Conservation (phyloP, 2,329 filamentous ascomycete species). For the Alternaria viburni region DNA sequence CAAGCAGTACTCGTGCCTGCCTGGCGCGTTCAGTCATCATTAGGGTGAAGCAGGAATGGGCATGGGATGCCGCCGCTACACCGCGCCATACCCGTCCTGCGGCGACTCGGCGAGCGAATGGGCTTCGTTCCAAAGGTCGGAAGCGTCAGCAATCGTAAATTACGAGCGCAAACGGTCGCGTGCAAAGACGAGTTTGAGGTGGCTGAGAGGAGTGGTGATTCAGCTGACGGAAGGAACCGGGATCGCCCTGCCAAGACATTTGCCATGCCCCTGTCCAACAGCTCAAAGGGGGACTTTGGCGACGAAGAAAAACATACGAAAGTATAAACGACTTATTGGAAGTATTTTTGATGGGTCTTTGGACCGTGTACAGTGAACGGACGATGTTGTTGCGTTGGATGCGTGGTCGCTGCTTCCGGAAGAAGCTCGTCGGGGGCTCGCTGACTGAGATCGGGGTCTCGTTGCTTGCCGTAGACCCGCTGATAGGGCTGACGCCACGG, state of each 20-base stretch:
- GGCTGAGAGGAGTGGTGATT: conserved; percentile 17
- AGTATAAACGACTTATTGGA: background rate
- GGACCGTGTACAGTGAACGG: background rate
- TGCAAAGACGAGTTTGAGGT: conserved; percentile 23
- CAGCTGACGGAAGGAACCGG: conserved; percentile 21
- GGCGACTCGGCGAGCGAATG: conserved; percentile 11
- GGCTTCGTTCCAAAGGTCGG: conserved; percentile 5
- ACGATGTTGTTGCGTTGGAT: background rate
- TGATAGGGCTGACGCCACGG: conserved; percentile 1
- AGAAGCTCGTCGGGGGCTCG: conserved; percentile 22
- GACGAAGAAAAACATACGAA: background rate
- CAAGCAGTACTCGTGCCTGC: conserved; percentile 2
- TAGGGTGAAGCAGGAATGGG: conserved; percentile 26
- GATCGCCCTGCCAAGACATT: background rate
- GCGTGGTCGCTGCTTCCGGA: conserved; percentile 9
- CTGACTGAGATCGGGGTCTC: conserved; percentile 15
- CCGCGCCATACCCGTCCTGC: conserved; percentile 9
- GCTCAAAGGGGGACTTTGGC: background rate
- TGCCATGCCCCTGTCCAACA: background rate
- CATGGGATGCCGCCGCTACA: conserved; percentile 13
- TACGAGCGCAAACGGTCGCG: conserved; percentile 17
- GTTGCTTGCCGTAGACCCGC: conserved; percentile 14
- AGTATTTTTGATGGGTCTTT: no score
- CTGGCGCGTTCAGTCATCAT: conserved; percentile 27
- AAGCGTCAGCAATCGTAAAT: conserved; percentile 2